Evolutionary conservation across 2,329 filamentous ascomycete species (phyloP).

Genomic region (Didymella exigua): DNA sequence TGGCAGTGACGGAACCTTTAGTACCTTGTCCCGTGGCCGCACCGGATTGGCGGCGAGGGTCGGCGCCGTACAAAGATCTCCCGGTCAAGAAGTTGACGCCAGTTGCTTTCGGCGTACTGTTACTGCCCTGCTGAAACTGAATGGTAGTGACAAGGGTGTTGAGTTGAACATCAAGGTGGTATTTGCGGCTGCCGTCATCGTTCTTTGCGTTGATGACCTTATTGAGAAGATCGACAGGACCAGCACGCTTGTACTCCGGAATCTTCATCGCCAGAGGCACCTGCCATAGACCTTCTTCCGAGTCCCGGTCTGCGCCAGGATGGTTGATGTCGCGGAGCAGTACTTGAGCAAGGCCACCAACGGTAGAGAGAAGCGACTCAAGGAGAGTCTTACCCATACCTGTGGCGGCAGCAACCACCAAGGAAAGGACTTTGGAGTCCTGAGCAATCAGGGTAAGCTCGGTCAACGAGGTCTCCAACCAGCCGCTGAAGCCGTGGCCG

Average conservation of each 20-base stretch:
- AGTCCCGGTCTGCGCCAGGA: constrained; percentile 53
- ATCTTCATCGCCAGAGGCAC: constrained; percentile 60
- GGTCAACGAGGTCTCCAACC: constrained; percentile 59
- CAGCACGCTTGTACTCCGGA: constrained; percentile 52
- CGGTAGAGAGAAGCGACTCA: constrained; percentile 45
- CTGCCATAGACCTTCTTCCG: constrained; percentile 58
- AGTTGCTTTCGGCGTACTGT: constrained; percentile 54
- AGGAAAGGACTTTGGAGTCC: constrained; percentile 60
- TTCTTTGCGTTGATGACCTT: constrained; percentile 55
- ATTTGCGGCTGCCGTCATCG: constrained; percentile 57
- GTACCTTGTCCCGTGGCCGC: constrained; percentile 18
- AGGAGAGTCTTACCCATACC: constrained; percentile 53
- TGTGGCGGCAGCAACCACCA: constrained; percentile 57
- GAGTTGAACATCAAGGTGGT: constrained; percentile 61
- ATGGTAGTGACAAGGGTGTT: constrained; percentile 71
- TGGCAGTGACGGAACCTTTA: constrained; percentile 36
- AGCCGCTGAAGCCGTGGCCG: constrained; percentile 64
- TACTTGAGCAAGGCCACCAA: constrained; percentile 53
- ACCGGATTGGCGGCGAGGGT: constrained; percentile 35
- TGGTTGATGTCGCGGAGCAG: constrained; percentile 60
- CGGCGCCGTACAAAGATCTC: constrained; percentile 48
- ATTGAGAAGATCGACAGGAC: constrained; percentile 61
- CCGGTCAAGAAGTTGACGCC: constrained; percentile 51
- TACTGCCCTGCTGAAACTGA: constrained; percentile 65
- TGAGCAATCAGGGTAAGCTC: constrained; percentile 57